Percentiles rank a stretch among this genome's conserved stretches.
Conservation (phyloP, 495 filamentous ascomycete genomes). For the Aspergillus taichungensis region DNA sequence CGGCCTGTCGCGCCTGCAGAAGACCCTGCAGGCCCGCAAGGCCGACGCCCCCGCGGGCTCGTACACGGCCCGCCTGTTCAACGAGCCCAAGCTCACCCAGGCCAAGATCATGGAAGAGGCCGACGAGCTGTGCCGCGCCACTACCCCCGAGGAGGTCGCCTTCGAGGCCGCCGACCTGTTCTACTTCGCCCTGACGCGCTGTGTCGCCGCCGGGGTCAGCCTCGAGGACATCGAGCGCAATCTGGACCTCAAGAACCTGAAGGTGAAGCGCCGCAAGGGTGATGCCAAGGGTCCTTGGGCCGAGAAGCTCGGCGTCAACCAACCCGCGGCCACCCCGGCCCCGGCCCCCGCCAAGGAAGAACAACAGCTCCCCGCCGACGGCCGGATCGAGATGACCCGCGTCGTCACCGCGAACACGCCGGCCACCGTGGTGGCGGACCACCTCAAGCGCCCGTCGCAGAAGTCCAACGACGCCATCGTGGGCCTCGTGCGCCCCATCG, state of each 20-base stretch:
- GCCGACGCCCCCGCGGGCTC: slow-evolving; percentile 74
- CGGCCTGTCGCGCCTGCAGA: slow-evolving; percentile 74
- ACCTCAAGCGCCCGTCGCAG: slow-evolving; percentile 81
- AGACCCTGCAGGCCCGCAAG: slow-evolving; percentile 74
- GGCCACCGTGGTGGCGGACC: slow-evolving; percentile 51
- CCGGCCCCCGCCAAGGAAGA: slow-evolving; percentile 12
- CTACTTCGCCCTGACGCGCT: slow-evolving; percentile 91
- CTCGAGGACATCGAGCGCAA: slow-evolving; percentile 83
- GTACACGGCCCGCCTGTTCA: slow-evolving; percentile 88
- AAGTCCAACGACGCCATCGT: slow-evolving; percentile 85
- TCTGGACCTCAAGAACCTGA: slow-evolving; percentile 87
- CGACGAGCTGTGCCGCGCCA: slow-evolving; percentile 82
- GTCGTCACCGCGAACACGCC: slow-evolving; percentile 57
- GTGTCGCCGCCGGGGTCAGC: slow-evolving; percentile 69
- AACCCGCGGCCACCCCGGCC: slow-evolving; percentile 33
- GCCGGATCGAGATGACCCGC: slow-evolving; percentile 74
- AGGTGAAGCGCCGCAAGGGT: slow-evolving; percentile 83
- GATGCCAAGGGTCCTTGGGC: slow-evolving; percentile 90
- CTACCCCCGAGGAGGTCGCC: slow-evolving; percentile 70
- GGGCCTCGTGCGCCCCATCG: slow-evolving; percentile 81
- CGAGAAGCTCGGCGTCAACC: slow-evolving; percentile 52
- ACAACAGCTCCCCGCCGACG: slow-evolving; percentile 36
- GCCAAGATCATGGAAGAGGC: slow-evolving; percentile 99
- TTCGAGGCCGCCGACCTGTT: slow-evolving; percentile 93
- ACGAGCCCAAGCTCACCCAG: slow-evolving; percentile 74